Evolutionary conservation across 305 asterid genomes (phyloP), one percentile per base, ranked within the genome.

Genomic region (Fraxinus ornus): DNA sequence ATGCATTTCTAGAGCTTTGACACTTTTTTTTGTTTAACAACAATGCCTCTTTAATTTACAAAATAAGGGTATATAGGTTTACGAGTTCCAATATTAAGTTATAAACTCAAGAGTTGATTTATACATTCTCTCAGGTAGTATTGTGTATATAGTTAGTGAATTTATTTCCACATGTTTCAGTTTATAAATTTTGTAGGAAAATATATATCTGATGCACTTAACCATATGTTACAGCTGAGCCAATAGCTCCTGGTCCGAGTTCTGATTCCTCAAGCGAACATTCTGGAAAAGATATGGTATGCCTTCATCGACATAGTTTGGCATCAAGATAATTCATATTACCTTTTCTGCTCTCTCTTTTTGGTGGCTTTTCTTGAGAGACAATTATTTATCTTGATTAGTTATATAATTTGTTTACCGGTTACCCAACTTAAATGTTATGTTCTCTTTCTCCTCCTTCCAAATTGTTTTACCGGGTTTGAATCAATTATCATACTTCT

Each of bases 191-290:
- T 35, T 35, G 28, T 72, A n/a, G 49, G 49, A 33, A 32, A 72
- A 72, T 72, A 33, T 72, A 33, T 32, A n/a, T 17, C 44, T 72
- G 49, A 72, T 72, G 13, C 76, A 19, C 83, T 86, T 79, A 66
- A 86, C 87, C 32, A 2, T 70, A 3, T 81, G 33, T 3, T 44
- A 30, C 71, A 88, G 91, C 90, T 81, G 88, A 83, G 81, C 87
- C 86, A 60, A n/a, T 81, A 72, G 80, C 82, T 77, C 81, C 82
- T 8, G 87, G 81, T 32, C 57, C 80, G 80, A 85, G 82, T 78
- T 62, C 91, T 78, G 87, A 86, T 57, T 57, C 86, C 30, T 41
- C 81, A 30, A 41, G 78, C 17, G 57, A 83, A 49, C 73, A 77
- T 55, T 44, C 81, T 55, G 84, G 79, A 35, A 85, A 86, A 79